Base-by-base conservation (phyloP, 345 rosid genomes). In the Fremontodendron californicum region DNA sequence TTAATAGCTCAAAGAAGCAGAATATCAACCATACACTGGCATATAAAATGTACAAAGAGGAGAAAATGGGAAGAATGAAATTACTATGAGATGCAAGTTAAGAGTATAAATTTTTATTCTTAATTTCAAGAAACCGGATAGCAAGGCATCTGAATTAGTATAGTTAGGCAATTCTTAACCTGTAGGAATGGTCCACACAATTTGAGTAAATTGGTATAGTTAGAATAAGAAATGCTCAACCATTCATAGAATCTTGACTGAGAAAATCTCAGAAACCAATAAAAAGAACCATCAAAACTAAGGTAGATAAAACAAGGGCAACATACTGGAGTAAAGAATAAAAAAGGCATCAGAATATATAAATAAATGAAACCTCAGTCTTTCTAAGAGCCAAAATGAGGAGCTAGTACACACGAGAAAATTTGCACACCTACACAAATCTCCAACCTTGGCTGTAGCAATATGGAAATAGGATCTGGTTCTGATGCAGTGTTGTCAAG, bases 401-500 rank as follows among this genome's bases (percentile, higher is more conserved):
- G 31, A 40, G 45, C 37, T 64, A 19, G 7, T 0, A 29, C 45
- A 64, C 23, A 37, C 6, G 6, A 35, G 11, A 15, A 19, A 33
- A 33, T 61, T 27, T 1, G 18, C 42, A 16, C 16, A n/a, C n/a
- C 68, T 33, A 33, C 16, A 12, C n/a, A 0, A 62, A 12, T 61
- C 66, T 39, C 16, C 31, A 27, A 58, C 19, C 42, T 40, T 31
- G 21, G 57, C 21, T 16, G 16, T 15, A 51, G 62, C 40, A 49
- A 61, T 71, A 15, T 49, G 75, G 45, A 49, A 74, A 35, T 16
- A 43, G 13, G 68, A 33, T 74, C 63, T 40, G 49, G n/a, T n/a
- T n/a, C n/a, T n/a, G n/a, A n/a, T n/a, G n/a, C n/a, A n/a, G n/a
- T n/a, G n/a, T n/a, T n/a, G n/a, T n/a, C n/a, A n/a, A n/a, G n/a